phyloP scores from a whole-genome alignment of 2,329 filamentous ascomycete species.

The Tolypocladium paradoxum region DNA sequence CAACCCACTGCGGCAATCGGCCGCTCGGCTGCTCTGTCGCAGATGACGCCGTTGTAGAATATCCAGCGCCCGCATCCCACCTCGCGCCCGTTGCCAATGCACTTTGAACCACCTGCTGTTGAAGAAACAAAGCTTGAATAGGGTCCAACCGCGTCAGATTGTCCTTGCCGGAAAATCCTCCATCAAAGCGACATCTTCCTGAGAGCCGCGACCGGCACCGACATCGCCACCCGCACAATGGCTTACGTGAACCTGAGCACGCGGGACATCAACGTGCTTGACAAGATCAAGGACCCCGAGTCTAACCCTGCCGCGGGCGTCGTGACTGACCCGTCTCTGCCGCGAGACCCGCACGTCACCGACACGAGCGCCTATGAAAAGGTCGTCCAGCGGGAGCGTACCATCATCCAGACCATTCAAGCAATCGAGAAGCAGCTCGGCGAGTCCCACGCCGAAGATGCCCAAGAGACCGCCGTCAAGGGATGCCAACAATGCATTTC shows the following conservation, averaged over 20 bases:
- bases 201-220: neutral
- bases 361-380: slow-evolving; percentile 39
- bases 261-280: slow-evolving; percentile 51
- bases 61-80: neutral
- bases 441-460: slow-evolving; percentile 25
- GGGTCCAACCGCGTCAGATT: neutral
- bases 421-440: slow-evolving; percentile 42
- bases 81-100: neutral
- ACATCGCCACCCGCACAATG: slow-evolving; percentile 25
- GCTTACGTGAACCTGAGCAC: slow-evolving; percentile 37
- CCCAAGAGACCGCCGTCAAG: slow-evolving; percentile 24
- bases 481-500: slow-evolving; percentile 37
- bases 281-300: slow-evolving; percentile 58
- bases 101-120: neutral
- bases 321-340: slow-evolving; percentile 42
- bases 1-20: neutral
- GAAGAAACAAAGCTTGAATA: neutral
- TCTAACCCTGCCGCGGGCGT: slow-evolving; percentile 43
- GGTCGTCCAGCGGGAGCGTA: slow-evolving; percentile 38
- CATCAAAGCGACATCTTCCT: neutral
- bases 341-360: slow-evolving; percentile 46
- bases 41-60: neutral
- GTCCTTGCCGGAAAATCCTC: neutral
- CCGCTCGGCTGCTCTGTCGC: neutral
- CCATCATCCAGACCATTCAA: slow-evolving; percentile 44